Base-by-base conservation (phyloP, 345 rosid species). In the Clarkia xantiana region DNA sequence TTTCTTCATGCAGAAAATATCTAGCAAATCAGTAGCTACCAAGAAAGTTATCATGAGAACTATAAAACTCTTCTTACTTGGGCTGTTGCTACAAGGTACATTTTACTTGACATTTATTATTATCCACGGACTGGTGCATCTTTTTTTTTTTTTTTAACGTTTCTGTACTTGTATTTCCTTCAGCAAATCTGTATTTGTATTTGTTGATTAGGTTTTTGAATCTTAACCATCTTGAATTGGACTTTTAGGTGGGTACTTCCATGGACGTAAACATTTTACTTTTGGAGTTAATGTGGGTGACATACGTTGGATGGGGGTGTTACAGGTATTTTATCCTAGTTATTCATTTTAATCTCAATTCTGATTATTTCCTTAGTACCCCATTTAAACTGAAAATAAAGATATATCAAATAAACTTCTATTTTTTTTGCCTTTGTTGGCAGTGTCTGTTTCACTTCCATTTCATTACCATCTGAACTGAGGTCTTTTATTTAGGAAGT, bases 221-320 rank as follows among this genome's bases (percentile, higher is more conserved):
- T 11, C 11, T 11, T 47, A 19, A 1, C 14, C 29, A 14, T 49
- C 11, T 13, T 15, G 2, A 9, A 18, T 14, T 54, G 49, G 34
- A 45, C 40, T 10, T 1, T 5, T 42, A 74, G 80, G 80, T 57
- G 84, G 84, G 51, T 74, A 72, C 57, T 71, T 78, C 62, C 84
- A 74, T 67, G 84, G 84, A 41, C 74, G 72, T 44, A 36, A 61
- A 18, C 39, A 65, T 53, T 65, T 74, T 44, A 68, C 76, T 14
- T 78, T 71, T 63, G 84, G 84, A 55, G 71, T 78, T 58, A 78
- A 74, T 67, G 61, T 74, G 60, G 52, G 43, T 56, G 65, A 63
- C 55, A 69, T 78, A 49, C 76, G 84, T 14, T 72, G 78, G 84
- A 34, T 78, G 49, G 84, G 84, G 39, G 72, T 78, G 11, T 62